A percentile compares a stretch with the other conserved stretches of the same genome.
Evolutionary conservation across 169 alveolate genomes (phyloP).

Genomic region (Cardiosporidium cionae): DNA sequence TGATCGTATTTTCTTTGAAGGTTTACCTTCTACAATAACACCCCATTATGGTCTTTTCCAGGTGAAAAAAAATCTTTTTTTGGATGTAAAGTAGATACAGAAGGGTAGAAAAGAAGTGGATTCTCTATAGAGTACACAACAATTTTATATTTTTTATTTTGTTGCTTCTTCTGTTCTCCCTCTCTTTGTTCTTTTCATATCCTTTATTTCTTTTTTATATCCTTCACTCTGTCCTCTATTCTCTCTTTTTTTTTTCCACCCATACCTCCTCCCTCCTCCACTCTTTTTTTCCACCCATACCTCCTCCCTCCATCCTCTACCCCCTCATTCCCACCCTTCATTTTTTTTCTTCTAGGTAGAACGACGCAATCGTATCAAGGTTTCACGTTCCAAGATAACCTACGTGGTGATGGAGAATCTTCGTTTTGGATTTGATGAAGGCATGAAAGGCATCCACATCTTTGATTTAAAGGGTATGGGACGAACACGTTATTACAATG

Average conservation of each 20-base stretch:
- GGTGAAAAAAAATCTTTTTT: neutral
- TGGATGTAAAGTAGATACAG: no score
- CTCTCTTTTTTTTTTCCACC: no score
- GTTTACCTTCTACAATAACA: neutral
- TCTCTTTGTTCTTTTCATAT: neutral
- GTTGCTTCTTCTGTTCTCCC: neutral
- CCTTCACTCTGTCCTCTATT: no score
- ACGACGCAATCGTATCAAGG: no score
- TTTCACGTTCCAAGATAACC: no score
- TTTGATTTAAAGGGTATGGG: constrained; percentile 26
- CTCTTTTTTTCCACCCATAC: no score
- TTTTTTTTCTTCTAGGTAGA: neutral
- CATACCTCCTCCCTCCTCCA: no score
- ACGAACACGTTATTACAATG: constrained; percentile 1
- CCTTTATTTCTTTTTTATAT: neutral
- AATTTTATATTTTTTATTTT: neutral
- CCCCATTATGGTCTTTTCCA: constrained; percentile 10
- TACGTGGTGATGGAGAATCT: neutral
- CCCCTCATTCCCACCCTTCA: neutral
- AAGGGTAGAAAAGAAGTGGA: neutral
- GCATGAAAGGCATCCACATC: neutral
- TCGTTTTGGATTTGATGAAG: neutral
- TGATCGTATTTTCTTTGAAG: neutral
- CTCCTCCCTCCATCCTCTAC: neutral
- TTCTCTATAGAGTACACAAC: neutral